Base-by-base conservation (phyloP, 177 flowering plant genomes). In the Vitis hybrid region DNA sequence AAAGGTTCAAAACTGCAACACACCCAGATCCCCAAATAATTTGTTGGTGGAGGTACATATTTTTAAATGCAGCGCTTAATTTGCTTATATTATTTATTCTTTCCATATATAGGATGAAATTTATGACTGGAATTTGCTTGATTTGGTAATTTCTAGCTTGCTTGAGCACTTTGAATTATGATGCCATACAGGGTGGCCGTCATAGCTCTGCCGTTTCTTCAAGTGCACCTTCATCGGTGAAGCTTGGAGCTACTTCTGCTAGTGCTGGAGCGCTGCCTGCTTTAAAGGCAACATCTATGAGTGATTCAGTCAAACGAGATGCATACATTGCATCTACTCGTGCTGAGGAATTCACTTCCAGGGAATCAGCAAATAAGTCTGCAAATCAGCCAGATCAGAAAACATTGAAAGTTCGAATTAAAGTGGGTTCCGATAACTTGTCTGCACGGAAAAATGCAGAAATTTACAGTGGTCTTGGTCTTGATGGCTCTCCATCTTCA, bases 391-490 rank as follows among this genome's bases (percentile, higher is more conserved):
- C 75, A 47, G 84, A 86, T 53, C 83, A 85, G 77, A 95, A 82
- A 75, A 65, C 81, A 19, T 75, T 92, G 74, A 94, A 87, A 82
- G 81, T 95, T 65, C 88, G 96, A 31, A 80, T 93, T 50, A 92
- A 85, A 85, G 78, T 94, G 64, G 87, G 91, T 50, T 74, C 90
- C 62, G 90, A 83, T 62, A 83, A 73, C 73, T 66, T 81, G 78
- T 62, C 81, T n/a, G 69, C 83, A 60, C 73, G 59, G 63, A 89
- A 79, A 58, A 90, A 87, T 75, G 88, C 93, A 68, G 96, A 76
- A 68, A 86, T 95, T 22, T 87, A 89, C 71, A 87, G 89, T 77
- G 99, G 97, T 65, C 92, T 94, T 74, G 99, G 99, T 50, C 98
- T 95, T 76, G 90, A 83, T 67, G 79, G 72, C 57, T 92, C 98